Percentiles rank a stretch among this genome's conserved stretches.
phyloP scores from a whole-genome alignment of 2,329 filamentous ascomycete species.

The Sporothrix brunneoviolacea region DNA sequence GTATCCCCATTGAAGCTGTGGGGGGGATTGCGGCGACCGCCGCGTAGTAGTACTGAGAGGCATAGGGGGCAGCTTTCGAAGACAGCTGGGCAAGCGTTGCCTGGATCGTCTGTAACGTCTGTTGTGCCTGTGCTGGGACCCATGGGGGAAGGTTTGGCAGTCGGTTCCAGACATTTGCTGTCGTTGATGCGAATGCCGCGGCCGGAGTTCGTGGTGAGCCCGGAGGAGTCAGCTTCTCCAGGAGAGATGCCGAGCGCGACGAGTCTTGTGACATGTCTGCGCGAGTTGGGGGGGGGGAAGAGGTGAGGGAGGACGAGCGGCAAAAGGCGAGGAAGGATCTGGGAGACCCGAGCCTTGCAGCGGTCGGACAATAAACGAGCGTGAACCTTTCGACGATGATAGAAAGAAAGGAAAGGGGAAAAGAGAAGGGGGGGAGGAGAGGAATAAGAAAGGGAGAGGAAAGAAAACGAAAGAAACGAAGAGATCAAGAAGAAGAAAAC shows the following conservation, averaged over 20 bases:
- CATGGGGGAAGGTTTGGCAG: slow-evolving; percentile 7
- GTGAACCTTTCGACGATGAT: not conserved
- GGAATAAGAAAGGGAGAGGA: not conserved
- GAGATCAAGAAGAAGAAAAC: not conserved
- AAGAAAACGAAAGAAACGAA: not conserved
- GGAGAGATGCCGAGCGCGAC: slow-evolving; percentile 16
- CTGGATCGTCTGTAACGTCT: slow-evolving; percentile 5
- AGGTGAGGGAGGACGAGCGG: not conserved
- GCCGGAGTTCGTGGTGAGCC: slow-evolving; percentile 12
- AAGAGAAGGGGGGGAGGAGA: slow-evolving; percentile 2
- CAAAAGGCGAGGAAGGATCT: not conserved
- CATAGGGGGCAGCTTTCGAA: not conserved
- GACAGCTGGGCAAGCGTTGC: not conserved
- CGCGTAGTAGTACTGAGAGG: not conserved
- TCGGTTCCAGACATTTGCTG: slow-evolving; percentile 1
- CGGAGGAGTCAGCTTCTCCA: slow-evolving; percentile 14
- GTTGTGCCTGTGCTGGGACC: not conserved
- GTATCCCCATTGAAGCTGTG: too few species aligned
- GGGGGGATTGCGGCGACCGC: not conserved
- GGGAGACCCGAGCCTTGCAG: not conserved
- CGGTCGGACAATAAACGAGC: not conserved
- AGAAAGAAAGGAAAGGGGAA: not conserved
- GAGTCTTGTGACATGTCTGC: slow-evolving; percentile 16
- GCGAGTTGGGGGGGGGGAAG: not conserved
- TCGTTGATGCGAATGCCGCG: slow-evolving; percentile 10